Base-by-base conservation (phyloP, 2,329 filamentous ascomycete genomes). In the Xylariales sp. region DNA sequence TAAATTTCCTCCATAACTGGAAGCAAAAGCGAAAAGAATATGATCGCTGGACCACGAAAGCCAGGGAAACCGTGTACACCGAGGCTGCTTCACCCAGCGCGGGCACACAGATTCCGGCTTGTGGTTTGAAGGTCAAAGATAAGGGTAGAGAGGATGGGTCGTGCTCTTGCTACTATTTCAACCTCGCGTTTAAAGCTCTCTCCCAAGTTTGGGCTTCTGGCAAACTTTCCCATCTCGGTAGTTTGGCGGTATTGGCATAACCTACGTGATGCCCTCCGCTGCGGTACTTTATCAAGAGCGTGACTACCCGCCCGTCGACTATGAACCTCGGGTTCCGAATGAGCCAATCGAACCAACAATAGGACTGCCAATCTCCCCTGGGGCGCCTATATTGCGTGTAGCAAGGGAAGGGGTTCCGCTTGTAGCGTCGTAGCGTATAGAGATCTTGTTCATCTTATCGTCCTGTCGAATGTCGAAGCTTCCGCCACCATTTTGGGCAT, bases 401-500 rank as follows among this genome's bases (percentile, higher is more conserved):
- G 60, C 58, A 13, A 60, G 53, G 34, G 62, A 60, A 11, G 63
- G 54, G 15, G 63, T 66, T 41, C 61, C 66, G 38, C 59, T 63
- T 49, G 77, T 74, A 12, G 74, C 67, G 40, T 83, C 70, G 62
- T 75, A 81, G 13, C 75, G 69, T 36, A 83, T 71, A 6, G 51
- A 50, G 25, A 59, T 56, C 40, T 62, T 61, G n/a, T 60, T 63
- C 18, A 52, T 46, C 19, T 52, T 47, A 1, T 53, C 67, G 33
- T 78, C 74, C 27, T 73, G 70, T 43, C 74, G 76, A 45, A 85
- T 72, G 23, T 85, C 80, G 54, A 98, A 94, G 18, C 76, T 83
- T n/a, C 93, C 93, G 30, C 91, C 91, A 31, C 93, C 93, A 52
- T 97, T 97, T 42, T 83, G 79, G 3, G 69, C 58, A 52, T 85